Evolutionary conservation across 163 green algal genomes (phyloP).

Genomic region (Scenedesmus sp.): DNA sequence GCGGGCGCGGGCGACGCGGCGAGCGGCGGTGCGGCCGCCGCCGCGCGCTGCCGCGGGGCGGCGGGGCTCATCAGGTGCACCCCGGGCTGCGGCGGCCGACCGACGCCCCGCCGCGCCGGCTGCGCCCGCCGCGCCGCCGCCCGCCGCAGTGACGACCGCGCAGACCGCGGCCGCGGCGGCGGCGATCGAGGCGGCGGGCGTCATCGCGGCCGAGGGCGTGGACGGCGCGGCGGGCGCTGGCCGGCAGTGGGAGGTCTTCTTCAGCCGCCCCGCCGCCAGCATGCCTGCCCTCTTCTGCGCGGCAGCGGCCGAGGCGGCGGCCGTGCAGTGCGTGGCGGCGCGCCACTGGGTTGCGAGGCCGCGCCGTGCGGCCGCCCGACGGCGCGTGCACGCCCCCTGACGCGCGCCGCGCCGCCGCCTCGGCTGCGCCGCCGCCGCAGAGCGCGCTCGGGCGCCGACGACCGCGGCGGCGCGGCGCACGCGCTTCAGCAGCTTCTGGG

Average conservation of each 20-base stretch:
- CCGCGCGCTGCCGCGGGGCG: too few relatives aligned
- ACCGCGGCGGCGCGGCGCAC: not conserved
- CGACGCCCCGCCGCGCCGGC: too few relatives aligned
- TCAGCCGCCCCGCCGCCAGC: conserved; percentile 36
- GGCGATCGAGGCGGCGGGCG: conserved; percentile 33
- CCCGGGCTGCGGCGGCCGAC: too few relatives aligned
- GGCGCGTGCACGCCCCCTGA: too few relatives aligned
- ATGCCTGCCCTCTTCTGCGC: conserved; percentile 36
- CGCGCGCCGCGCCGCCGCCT: too few relatives aligned
- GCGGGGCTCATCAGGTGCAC: too few relatives aligned
- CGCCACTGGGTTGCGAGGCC: too few relatives aligned
- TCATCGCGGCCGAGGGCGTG: not conserved
- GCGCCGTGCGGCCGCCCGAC: too few relatives aligned
- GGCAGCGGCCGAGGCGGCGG: conserved; percentile 4
- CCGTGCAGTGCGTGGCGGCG: not conserved
- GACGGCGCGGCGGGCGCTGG: not conserved
- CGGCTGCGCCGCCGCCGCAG: too few relatives aligned
- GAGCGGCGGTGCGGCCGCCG: not conserved
- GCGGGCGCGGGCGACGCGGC: not conserved
- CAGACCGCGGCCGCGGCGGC: conserved; percentile 19
- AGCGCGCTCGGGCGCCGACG: not conserved
- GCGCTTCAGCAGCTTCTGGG: conserved; percentile 35
- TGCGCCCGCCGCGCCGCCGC: too few relatives aligned
- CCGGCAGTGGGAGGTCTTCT: conserved; percentile 31
- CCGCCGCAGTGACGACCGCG: not conserved